Conservation (phyloP, 306 rosid species). For the Quercus variabilis region DNA sequence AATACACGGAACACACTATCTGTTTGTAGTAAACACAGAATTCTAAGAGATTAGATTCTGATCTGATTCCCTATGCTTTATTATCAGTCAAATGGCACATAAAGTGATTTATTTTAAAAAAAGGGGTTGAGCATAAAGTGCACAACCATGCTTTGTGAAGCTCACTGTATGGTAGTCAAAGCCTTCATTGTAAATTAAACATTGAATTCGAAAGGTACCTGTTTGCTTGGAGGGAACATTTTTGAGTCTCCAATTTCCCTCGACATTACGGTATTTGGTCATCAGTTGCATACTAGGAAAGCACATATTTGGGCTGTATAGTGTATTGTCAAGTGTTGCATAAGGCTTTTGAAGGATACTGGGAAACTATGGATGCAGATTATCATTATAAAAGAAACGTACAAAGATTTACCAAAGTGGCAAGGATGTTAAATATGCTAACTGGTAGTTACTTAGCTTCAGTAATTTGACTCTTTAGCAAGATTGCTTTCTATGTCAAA, state of each 20-base stretch:
- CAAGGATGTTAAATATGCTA: no score
- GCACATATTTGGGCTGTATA: no score
- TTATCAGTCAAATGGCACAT: neutral
- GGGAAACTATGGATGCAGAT: neutral
- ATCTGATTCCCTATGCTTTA: neutral
- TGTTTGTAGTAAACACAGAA: neutral
- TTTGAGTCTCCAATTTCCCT: no score
- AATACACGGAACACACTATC: neutral
- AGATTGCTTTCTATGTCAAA: no score
- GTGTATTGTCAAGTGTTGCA: no score
- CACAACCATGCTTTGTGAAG: neutral
- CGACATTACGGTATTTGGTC: no score
- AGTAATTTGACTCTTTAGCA: no score
- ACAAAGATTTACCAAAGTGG: no score
- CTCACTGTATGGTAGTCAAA: neutral
- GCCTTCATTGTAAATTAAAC: neutral
- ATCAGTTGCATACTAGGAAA: no score
- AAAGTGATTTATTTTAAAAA: neutral
- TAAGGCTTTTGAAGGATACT: neutral
- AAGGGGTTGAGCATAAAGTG: neutral
- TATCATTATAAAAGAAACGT: neutral
- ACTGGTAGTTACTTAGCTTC: no score
- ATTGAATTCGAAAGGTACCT: no score
- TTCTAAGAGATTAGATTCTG: neutral
- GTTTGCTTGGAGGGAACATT: no score